Base-by-base conservation (phyloP, 352 stramenopile genomes). In the Globisporangium parvum region DNA sequence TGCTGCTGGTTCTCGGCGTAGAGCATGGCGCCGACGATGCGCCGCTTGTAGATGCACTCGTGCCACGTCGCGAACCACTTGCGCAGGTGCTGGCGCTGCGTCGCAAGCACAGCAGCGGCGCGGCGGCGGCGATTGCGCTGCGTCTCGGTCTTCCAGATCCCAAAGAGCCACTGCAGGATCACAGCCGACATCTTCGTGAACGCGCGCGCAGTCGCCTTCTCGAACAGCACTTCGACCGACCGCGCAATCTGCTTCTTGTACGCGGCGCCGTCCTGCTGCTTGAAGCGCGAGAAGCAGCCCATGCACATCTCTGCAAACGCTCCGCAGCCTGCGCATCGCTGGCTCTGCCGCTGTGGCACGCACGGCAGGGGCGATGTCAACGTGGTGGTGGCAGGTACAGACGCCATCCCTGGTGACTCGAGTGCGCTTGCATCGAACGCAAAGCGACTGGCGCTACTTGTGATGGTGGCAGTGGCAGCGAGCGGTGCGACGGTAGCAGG, bases 231-330 rank as follows among this genome's bases (percentile, higher is more conserved):
- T 28, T 91, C 78, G 35, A 89, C 77, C 0, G 75, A 78, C 17
- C 70, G 71, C 2, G 71, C 67, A 23, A 88, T 57, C 56, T 86
- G 75, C n/a, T 63, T 66, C 64, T 91, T 91, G 75, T 90, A 88
- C 23, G 57, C 59, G 0, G 71, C 67, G 23, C 71, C 70, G 51
- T 91, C 81, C 31, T 84, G 66, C 35, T 71, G 68, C 51, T 77
- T 79, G 57, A 87, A 86, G 28, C 73, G 63, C 21, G 78, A 80
- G 28, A 91, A 83, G 60, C 81, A 91, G 6, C 63, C 62, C 44
- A 89, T 61, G 60, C 79, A 91, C 55, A 91, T 75, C 53, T 91
- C 81, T 18, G 81, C 79, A 42, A 72, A 77, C 0, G 66, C 71
- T 51, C 79, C 77, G 23, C 81, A 90, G 9, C 81, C 81, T 28